A percentile compares a stretch with the other conserved stretches of the same genome.
These are phyloP conservation scores for Colletotrichum sp. DNA, from an alignment of 2,329 filamentous ascomycete genomes.

Conservation along the genomic window DNA sequence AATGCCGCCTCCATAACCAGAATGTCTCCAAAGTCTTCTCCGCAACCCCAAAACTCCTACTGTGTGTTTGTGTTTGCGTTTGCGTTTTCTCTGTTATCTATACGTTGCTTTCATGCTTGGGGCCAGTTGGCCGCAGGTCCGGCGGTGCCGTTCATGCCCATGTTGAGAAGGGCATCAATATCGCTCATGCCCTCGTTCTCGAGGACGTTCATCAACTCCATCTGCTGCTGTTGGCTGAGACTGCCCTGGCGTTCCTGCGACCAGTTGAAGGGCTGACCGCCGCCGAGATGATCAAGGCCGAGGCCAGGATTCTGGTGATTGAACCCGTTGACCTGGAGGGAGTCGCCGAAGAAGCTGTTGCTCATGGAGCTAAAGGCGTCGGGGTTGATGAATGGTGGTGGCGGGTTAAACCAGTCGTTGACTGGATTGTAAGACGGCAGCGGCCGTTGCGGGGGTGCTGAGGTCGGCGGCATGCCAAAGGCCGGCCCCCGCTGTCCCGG, in stretches of 20 bases:
- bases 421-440: slow-evolving; percentile 44
- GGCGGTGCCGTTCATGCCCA: slow-evolving; percentile 23
- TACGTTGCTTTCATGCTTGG: neutral
- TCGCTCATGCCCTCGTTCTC: slow-evolving; percentile 71
- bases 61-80: neutral
- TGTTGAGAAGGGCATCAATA: slow-evolving; percentile 64
- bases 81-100: neutral
- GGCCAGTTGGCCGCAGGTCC: neutral
- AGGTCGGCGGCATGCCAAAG: slow-evolving; percentile 43
- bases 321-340: slow-evolving; percentile 23
- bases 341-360: slow-evolving; percentile 46
- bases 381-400: slow-evolving; percentile 57
- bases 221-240: slow-evolving; percentile 80
- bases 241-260: slow-evolving; percentile 65
- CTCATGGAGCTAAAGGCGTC: slow-evolving; percentile 51
- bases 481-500: slow-evolving; percentile 27
- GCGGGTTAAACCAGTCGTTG: slow-evolving; percentile 58
- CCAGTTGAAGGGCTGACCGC: slow-evolving; percentile 31
- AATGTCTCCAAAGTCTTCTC: neutral
- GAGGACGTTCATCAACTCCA: slow-evolving; percentile 81
- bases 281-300: slow-evolving; percentile 30
- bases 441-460: slow-evolving; percentile 43
- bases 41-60: neutral
- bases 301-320: slow-evolving; percentile 26
- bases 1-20: neutral